Base-by-base conservation (phyloP, 495 filamentous ascomycete species). In the Neurospora sp. region DNA sequence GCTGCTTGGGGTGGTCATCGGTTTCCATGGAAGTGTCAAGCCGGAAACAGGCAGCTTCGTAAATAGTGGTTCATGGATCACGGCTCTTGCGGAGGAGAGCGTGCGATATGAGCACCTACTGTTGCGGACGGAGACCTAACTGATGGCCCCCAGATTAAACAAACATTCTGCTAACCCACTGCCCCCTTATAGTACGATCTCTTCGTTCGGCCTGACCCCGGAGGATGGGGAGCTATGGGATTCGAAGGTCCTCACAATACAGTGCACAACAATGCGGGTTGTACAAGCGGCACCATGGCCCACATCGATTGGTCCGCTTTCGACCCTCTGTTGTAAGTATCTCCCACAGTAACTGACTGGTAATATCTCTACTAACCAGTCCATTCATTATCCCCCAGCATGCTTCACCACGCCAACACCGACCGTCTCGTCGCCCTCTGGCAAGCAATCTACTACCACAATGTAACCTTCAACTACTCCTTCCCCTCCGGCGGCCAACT, bases 391-490 rank as follows among this genome's bases (percentile, higher is more conserved):
- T 7, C 7, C 11, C 31, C 10, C 42, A 83, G 82, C 69, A 80
- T 84, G 79, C 79, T 84, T 39, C 78, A 84, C 73, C 82, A 84
- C 76, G 80, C 78, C 72, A 86, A 88, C 71, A 76, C 86, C 54
- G 86, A 87, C 78, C 83, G 85, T 21, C 78, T 86, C 37, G 73
- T 84, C 31, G 83, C 84, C 4, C 77, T 87, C 70, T 87, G 81
- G 83, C 78, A 84, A 59, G 79, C 79, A 1, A 75, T 83, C 38
- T 72, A 84, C 69, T 81, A 79, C 71, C 72, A 78, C 9, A 62
- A 74, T 8, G 71, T 73, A 24, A 73, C 83, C 45, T 79, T 81
- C 48, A 77, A 73, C 1, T 59, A 73, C 5, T 72, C 74, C 7
- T 76, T 74, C 24, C 72, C 15, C 0, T 78, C 75, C 0, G 69